phyloP scores from a whole-genome alignment of 1,284 basidiomycete genomes.

The Caloboletus inedulis region DNA sequence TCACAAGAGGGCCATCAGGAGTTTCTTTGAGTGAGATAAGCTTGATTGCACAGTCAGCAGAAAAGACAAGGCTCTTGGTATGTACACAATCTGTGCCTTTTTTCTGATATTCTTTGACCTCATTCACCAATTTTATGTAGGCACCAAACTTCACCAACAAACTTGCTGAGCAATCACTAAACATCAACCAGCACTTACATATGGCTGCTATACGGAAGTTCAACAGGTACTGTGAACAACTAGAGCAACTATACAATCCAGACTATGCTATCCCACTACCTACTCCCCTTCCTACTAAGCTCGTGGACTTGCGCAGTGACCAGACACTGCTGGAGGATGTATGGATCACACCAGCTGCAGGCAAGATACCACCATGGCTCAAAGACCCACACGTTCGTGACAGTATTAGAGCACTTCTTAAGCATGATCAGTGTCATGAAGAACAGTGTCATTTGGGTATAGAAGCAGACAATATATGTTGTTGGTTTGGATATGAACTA shows the following conservation, averaged over 20 bases:
- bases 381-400: slow-evolving; percentile 18
- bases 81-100: neutral
- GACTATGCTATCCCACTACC: slow-evolving; percentile 34
- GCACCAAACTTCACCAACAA: no score
- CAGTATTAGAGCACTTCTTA: no score
- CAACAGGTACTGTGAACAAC: neutral
- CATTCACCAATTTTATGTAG: neutral
- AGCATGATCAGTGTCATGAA: no score
- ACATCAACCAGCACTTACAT: neutral
- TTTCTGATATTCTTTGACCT: no score
- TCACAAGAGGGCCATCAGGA: slow-evolving; percentile 32
- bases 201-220: neutral
- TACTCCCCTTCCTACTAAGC: slow-evolving; percentile 27
- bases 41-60: slow-evolving; percentile 36
- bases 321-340: slow-evolving; percentile 37
- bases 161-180: no score
- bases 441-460: no score
- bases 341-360: slow-evolving; percentile 32
- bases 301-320: slow-evolving; percentile 29
- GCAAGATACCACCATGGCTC: slow-evolving; percentile 34
- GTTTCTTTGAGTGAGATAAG: slow-evolving; percentile 40
- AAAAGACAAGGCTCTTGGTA: slow-evolving; percentile 33
- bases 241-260: neutral
- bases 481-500: no score
- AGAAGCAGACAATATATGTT: no score